Conservation (phyloP, 2,329 filamentous ascomycete genomes). For the Capronia epimyces region DNA sequence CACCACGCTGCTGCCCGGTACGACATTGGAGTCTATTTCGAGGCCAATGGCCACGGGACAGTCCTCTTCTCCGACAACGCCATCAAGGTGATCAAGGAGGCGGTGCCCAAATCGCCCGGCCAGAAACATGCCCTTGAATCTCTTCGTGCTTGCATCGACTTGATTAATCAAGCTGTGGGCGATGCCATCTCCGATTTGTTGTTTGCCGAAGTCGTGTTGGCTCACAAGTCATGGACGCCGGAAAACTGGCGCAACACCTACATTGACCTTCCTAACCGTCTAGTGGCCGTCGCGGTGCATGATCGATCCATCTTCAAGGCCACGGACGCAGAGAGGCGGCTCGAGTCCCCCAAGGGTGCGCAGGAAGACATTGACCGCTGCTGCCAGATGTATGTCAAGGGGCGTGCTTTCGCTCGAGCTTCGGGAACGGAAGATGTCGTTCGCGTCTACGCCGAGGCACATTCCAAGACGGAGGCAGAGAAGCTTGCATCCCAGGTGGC, state of each 20-base stretch:
- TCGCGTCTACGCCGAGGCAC: conserved; percentile 91
- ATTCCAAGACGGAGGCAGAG: conserved; percentile 80
- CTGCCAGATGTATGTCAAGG: conserved; percentile 85
- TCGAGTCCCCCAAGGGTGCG: conserved; percentile 70
- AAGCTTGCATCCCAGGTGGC: conserved; percentile 82
- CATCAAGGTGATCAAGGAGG: conserved; percentile 68
- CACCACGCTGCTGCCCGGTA: conserved; percentile 95
- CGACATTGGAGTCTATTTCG: conserved; percentile 96
- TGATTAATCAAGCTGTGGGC: conserved; percentile 97
- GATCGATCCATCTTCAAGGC: conserved; percentile 87
- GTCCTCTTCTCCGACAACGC: conserved; percentile 88
- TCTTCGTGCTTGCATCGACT: conserved; percentile 72
- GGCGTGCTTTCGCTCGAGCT: conserved; percentile 82
- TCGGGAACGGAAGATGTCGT: conserved; percentile 95
- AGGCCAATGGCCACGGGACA: conserved; percentile 96
- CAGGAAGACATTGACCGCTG: conserved; percentile 82
- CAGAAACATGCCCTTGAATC: conserved; percentile 85
- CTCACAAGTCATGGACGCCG: conserved; percentile 86
- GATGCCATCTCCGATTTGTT: conserved; percentile 95
- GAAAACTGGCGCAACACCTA: conserved; percentile 92
- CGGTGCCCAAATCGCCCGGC: conserved; percentile 80
- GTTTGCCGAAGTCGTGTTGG: conserved; percentile 90
- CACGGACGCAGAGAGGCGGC: conserved; percentile 82
- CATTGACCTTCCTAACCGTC: conserved; percentile 85
- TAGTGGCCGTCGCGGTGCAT: conserved; percentile 85